Percentiles rank a stretch among this genome's conserved stretches.
Evolutionary conservation across 305 asterid genomes (phyloP).

Genomic region (Salvia sclarea): DNA sequence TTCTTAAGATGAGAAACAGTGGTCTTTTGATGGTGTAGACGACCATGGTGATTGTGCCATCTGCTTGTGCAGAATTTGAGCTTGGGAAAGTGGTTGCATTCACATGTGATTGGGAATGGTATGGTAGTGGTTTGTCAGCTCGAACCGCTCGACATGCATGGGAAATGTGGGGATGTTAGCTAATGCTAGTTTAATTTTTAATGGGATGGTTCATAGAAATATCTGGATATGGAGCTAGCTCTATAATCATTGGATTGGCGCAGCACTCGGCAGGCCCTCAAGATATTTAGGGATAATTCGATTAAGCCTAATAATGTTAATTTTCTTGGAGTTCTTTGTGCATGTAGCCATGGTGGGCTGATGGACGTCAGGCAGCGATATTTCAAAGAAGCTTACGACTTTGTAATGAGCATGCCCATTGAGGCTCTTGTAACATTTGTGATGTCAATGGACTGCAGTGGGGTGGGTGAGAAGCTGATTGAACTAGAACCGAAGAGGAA

Average conservation of each 20-base stretch:
- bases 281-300: slow-evolving; percentile 35
- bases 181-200: slow-evolving; percentile 57
- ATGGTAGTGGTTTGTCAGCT: slow-evolving; percentile 51
- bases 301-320: slow-evolving; percentile 65
- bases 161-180: slow-evolving; percentile 57
- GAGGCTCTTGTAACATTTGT: slow-evolving; percentile 70
- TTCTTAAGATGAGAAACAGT: slow-evolving; percentile 44
- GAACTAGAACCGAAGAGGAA: slow-evolving; percentile 69
- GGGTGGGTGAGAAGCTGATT: slow-evolving; percentile 50
- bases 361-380: slow-evolving; percentile 51
- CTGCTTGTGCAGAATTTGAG: slow-evolving; percentile 64
- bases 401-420: slow-evolving; percentile 54
- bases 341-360: slow-evolving; percentile 77
- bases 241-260: slow-evolving; percentile 77
- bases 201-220: slow-evolving; percentile 47
- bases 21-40: slow-evolving; percentile 56
- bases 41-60: slow-evolving; percentile 50
- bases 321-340: slow-evolving; percentile 77
- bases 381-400: slow-evolving; percentile 58
- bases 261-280: slow-evolving; percentile 59
- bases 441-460: slow-evolving; percentile 46
- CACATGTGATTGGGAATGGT: slow-evolving; percentile 61
- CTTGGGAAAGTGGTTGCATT: slow-evolving; percentile 67
- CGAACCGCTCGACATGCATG: slow-evolving; percentile 82
- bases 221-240: slow-evolving; percentile 91